A percentile compares a stretch with the other conserved stretches of the same genome.
These are phyloP conservation scores for Xylariaceae sp. DNA, from an alignment of 2,329 filamentous ascomycete genomes.

Conservation along the genomic window DNA sequence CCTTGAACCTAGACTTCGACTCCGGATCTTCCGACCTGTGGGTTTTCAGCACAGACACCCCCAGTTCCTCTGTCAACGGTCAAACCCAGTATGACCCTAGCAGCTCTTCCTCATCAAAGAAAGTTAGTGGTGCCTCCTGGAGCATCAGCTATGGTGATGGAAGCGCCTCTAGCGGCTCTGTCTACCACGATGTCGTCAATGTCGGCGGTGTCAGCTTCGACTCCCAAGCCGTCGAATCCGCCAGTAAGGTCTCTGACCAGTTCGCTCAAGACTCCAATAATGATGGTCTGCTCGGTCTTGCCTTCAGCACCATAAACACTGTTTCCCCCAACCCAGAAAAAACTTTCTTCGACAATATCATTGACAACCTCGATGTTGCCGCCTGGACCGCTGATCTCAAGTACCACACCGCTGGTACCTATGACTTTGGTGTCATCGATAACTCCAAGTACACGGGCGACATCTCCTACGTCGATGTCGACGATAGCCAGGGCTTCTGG, in stretches of 20 bases:
- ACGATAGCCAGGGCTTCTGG: conserved; percentile 46
- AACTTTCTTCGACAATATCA: conserved; percentile 46
- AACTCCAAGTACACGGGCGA: conserved; percentile 41
- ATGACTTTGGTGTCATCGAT: conserved; percentile 48
- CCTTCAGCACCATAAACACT: conserved; percentile 46
- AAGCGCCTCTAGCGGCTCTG: conserved; percentile 43
- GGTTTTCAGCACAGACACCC: conserved; percentile 43
- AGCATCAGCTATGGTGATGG: conserved; percentile 44
- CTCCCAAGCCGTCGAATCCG: conserved; percentile 43
- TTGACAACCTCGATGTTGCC: conserved; percentile 35
- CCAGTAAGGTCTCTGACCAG: conserved; percentile 36
- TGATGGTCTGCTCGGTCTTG: conserved; percentile 45
- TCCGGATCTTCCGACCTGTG: conserved; percentile 46
- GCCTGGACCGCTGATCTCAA: conserved; percentile 46
- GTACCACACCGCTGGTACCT: conserved; percentile 43
- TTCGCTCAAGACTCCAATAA: conserved; percentile 43
- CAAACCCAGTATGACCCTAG: conserved; percentile 40
- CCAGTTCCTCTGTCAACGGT: conserved; percentile 33
- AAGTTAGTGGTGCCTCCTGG: conserved; percentile 40
- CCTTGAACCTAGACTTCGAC: conserved; percentile 46
- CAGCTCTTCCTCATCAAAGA: conserved; percentile 37
- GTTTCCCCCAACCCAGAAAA: conserved; percentile 38
- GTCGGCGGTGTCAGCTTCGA: conserved; percentile 41
- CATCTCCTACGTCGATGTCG: conserved; percentile 44
- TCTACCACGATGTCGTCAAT: conserved; percentile 44